Base-by-base conservation (phyloP, 345 rosid species). In the Gossypium mustelinum region DNA sequence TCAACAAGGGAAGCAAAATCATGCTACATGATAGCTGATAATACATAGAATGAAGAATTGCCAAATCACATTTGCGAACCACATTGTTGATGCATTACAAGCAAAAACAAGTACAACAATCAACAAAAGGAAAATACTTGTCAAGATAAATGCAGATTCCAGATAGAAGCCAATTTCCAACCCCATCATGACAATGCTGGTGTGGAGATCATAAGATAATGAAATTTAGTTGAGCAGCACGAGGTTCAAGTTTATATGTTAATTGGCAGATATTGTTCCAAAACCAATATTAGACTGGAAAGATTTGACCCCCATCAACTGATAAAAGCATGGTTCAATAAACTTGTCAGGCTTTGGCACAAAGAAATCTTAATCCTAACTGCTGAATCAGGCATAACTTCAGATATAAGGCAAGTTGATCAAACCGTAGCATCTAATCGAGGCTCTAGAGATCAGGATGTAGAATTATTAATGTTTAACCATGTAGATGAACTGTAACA, bases 1-100 rank as follows among this genome's bases (percentile, higher is more conserved):
- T 82, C 74, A 82, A 69, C 16, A 55, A 43, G 48, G 27, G 9
- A 25, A 52, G 39, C 24, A 18, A 47, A 68, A 47, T 63, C 14
- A 47, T 60, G 22, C 50, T 25, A 69, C 43, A 14, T 9, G 17
- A 27, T 13, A 59, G 68, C n/a, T 48, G 41, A 24, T 68, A 44
- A 65, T 7, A 41, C 12, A 63, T 44, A 18, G 39, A 67, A 67
- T 13, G 34, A 66, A 66, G 34, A 66, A 66, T 12, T 2, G 52
- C 70, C 52, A 11, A 44, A 13, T 67, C 55, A 67, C 5, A 16
- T 10, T 24, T n/a, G 50, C 65, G 16, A 60, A 68, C 54, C 29
- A 66, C 13, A 25, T 3, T 2, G 24, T 68, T 24, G 13, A 68
- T 68, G 72, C 57, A 48, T 68, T 48, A 68, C 44, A 16, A 48